Conservation (phyloP, 108 stramenopile genomes). For the Skeletonema tropicum region DNA sequence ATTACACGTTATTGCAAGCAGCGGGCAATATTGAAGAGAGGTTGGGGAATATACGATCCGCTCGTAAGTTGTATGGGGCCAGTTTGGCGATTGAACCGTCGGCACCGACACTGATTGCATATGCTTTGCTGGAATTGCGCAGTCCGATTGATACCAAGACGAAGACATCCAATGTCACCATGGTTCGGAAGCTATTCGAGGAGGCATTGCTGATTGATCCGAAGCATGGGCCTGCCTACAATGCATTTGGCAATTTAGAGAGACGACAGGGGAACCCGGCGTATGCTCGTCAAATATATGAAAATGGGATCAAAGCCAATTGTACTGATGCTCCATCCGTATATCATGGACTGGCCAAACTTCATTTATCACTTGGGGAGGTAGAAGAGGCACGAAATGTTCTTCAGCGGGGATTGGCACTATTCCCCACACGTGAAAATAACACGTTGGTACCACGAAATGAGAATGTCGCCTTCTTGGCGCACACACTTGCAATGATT, state of each 20-base stretch:
- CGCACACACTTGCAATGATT: constrained; percentile 86
- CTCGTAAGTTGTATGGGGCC: constrained; percentile 66
- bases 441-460: constrained; percentile 27
- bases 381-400: constrained; percentile 61
- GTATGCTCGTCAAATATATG: constrained; percentile 65
- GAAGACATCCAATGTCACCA: constrained; percentile 48
- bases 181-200: constrained; percentile 66
- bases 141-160: constrained; percentile 46
- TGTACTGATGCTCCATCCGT: constrained; percentile 79
- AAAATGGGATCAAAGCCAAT: constrained; percentile 71
- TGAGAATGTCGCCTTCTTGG: constrained; percentile 71
- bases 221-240: constrained; percentile 85
- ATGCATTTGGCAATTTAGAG: constrained; percentile 80
- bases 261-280: constrained; percentile 58
- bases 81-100: constrained; percentile 71
- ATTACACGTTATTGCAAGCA: constrained; percentile 72
- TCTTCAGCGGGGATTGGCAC: constrained; percentile 59
- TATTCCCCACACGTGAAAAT: constrained; percentile 57
- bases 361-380: constrained; percentile 80
- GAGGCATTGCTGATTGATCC: constrained; percentile 79
- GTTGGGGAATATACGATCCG: constrained; percentile 65
- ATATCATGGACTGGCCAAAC: constrained; percentile 82
- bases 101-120: constrained; percentile 81
- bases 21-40: constrained; percentile 88
- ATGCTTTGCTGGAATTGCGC: constrained; percentile 74